Base-by-base conservation (phyloP, 2,329 filamentous ascomycete genomes). In the Monilinia polystroma region DNA sequence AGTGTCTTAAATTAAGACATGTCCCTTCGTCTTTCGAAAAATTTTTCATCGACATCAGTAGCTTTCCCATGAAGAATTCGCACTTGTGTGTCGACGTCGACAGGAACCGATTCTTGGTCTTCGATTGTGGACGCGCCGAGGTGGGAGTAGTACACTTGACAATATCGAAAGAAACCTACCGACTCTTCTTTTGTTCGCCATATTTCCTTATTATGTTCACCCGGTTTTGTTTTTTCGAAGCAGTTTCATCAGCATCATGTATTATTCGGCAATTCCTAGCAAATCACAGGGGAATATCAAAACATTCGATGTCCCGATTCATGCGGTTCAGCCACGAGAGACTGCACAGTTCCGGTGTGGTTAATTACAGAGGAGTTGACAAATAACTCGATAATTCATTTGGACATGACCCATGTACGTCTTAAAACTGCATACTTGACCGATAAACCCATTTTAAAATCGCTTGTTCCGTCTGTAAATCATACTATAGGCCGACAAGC, bases 321-420 rank as follows among this genome's bases (percentile, higher is more conserved):
- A 38, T 20, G 7, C 11, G 26, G 26, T 26, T 3, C 18, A 11
- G 26, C 26, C 10, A 16, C 0, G 11, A 11, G 29, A 49, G 10
- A 35, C 29, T 29, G 29, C 43, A 35, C 12, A 59, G 57, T 35
- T 49, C 10, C 23, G 57, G 32, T 20, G 35, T 49, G 52, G 43
- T 14, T 59, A 14, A 49, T 59, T 35, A 60, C 38, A 45, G 32
- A 60, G 20, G 43, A 29, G 14, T 12, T 49, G 18, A n/a, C 32
- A 1, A 38, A 60, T 6, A 51, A 51, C 23, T 51, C 45, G 58
- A 60, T 60, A 45, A 35, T 26, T 60, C 45, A 38, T 51, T 12
- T 38, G 58, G 58, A 60, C 45, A 60, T 60, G 58, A 60, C 58
- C 58, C 29, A 60, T 60, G 58, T 60, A 60, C 45, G 58, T 60